Evolutionary conservation across 1,284 basidiomycete species (phyloP).

Genomic region (Cystobasidium slooffiae): DNA sequence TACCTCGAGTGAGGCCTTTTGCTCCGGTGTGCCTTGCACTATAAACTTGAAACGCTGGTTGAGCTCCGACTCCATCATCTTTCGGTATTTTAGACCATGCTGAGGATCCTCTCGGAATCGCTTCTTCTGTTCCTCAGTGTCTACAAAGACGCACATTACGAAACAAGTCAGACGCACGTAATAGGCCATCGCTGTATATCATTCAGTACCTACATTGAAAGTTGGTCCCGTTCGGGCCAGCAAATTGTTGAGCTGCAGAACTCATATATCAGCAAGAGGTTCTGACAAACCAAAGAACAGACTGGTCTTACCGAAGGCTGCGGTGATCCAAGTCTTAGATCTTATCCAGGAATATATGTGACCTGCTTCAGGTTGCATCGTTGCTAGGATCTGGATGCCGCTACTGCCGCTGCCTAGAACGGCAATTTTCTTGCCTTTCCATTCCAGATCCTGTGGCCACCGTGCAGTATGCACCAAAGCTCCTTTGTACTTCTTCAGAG

Average conservation of each 20-base stretch:
- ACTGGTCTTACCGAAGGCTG: slow-evolving; percentile 10
- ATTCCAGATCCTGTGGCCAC: slow-evolving; percentile 31
- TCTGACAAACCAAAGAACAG: slow-evolving; percentile 49
- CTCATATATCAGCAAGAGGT: not conserved
- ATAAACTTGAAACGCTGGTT: slow-evolving; percentile 53
- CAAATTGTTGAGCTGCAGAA: slow-evolving; percentile 42
- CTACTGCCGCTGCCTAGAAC: slow-evolving; percentile 43
- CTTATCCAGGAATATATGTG: slow-evolving; percentile 47
- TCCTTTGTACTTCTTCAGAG: slow-evolving; percentile 52
- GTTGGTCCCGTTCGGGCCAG: slow-evolving; percentile 47
- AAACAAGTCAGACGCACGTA: not conserved
- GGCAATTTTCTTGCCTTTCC: slow-evolving; percentile 36
- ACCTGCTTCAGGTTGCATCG: slow-evolving; percentile 48
- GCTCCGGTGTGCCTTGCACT: slow-evolving; percentile 49
- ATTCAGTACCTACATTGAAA: slow-evolving; percentile 44
- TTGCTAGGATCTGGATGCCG: slow-evolving; percentile 51
- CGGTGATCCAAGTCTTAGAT: slow-evolving; percentile 49
- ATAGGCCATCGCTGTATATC: not conserved
- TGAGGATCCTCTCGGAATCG: slow-evolving; percentile 45
- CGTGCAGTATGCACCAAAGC: slow-evolving; percentile 50
- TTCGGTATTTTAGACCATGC: slow-evolving; percentile 51
- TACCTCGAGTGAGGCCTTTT: slow-evolving; percentile 43
- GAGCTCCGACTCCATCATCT: slow-evolving; percentile 53
- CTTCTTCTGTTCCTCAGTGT: slow-evolving; percentile 51
- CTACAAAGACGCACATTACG: not conserved